phyloP scores from a whole-genome alignment of 805 yeast species.

The Suhomyces faveliae region DNA sequence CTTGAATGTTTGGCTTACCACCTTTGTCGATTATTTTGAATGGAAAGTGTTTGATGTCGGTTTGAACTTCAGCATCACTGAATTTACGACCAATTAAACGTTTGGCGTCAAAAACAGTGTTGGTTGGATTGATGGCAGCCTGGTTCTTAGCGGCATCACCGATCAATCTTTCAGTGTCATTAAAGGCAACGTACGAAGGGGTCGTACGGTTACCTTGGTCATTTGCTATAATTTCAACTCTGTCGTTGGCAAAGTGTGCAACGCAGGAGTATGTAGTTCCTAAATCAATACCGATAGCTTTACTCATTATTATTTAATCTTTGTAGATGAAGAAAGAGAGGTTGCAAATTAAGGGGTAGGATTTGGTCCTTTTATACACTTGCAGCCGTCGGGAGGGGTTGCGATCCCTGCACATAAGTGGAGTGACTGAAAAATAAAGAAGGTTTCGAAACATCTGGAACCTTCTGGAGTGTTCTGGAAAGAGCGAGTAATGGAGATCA shows the following conservation, averaged over 20 bases:
- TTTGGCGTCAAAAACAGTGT: conserved; percentile 95
- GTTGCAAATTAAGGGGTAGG: background rate
- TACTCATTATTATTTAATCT: conserved; percentile 14
- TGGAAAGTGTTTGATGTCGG: conserved; percentile 86
- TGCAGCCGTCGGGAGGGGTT: background rate
- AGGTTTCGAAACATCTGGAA: conserved; percentile 4
- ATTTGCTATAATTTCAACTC: conserved; percentile 94
- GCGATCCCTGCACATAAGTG: conserved; percentile 7
- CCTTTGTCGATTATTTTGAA: conserved; percentile 73
- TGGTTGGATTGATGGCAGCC: conserved; percentile 93
- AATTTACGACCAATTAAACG: conserved; percentile 87
- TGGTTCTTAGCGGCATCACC: conserved; percentile 99
- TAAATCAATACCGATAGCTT: conserved; percentile 85
- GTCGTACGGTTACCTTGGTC: conserved; percentile 99
- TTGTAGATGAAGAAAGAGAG: background rate
- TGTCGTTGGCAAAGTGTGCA: conserved; percentile 64
- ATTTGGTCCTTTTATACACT: conserved; percentile 6
- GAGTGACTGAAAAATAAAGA: conserved; percentile 4
- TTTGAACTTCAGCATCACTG: conserved; percentile 72
- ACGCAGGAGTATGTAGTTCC: conserved; percentile 99
- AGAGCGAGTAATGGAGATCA: background rate
- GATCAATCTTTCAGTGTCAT: conserved; percentile 90
- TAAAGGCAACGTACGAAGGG: conserved; percentile 95
- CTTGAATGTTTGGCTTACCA: conserved; percentile 86
- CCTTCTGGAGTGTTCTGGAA: conserved; percentile 4